Percentiles rank a stretch among this genome's conserved stretches.
Conservation (phyloP, 1,139 yeast genomes). For the Kodamaea derodonti region DNA sequence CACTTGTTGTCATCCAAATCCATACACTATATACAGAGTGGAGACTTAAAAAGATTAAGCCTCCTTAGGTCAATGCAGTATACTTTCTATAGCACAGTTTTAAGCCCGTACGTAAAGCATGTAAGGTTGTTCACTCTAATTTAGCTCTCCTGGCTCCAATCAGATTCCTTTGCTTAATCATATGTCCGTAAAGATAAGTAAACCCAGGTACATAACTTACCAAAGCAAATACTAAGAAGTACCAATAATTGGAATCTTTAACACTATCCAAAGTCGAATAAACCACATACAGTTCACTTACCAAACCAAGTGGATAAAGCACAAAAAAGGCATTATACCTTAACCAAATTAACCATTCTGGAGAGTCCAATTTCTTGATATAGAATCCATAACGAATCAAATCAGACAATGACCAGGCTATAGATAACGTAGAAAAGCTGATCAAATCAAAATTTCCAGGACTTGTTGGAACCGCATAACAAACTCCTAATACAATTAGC, state of each 20-base stretch:
- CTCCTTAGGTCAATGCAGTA: too few species aligned
- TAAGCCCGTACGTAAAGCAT: too few species aligned
- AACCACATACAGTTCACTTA: constrained; percentile 29
- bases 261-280: constrained; percentile 20
- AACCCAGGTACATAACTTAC: constrained; percentile 30
- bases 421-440: constrained; percentile 23
- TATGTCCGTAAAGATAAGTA: constrained; percentile 23
- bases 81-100: too few species aligned
- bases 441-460: constrained; percentile 27
- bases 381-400: constrained; percentile 18
- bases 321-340: constrained; percentile 32
- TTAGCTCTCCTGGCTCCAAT: too few species aligned
- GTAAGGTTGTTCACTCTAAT: too few species aligned
- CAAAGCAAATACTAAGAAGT: constrained; percentile 23
- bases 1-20: too few species aligned
- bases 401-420: constrained; percentile 39
- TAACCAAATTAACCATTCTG: constrained; percentile 25
- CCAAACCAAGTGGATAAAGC: constrained; percentile 33
- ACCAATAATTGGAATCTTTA: background rate
- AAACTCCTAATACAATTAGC: constrained; percentile 26
- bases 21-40: too few species aligned
- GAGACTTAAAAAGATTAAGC: too few species aligned
- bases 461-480: constrained; percentile 26
- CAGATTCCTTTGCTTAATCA: constrained; percentile 33
- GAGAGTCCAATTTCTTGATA: constrained; percentile 17